phyloP scores from a whole-genome alignment of 2,329 filamentous ascomycete species.

The Fusarium incarnatum region DNA sequence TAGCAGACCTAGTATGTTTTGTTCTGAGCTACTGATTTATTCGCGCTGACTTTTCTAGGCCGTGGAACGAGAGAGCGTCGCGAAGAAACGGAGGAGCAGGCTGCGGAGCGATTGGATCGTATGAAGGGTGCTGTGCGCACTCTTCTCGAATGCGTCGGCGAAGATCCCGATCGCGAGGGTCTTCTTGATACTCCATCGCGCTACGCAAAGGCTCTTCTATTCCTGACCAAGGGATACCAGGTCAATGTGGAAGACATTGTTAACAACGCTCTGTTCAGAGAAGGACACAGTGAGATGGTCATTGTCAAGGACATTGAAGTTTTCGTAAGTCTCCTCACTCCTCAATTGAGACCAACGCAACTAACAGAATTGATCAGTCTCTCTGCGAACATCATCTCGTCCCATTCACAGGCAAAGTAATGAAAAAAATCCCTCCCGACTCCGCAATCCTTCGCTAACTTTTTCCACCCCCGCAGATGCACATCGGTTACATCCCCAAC shows the following conservation, averaged over 20 bases:
- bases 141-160: constrained; percentile 75
- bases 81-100: constrained; percentile 62
- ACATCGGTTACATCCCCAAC: constrained; percentile 96
- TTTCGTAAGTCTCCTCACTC: constrained; percentile 51
- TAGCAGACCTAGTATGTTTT: constrained; percentile 65
- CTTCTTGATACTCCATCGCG: constrained; percentile 78
- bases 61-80: constrained; percentile 72
- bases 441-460: constrained; percentile 14
- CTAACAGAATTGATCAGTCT: constrained; percentile 60
- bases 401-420: constrained; percentile 92
- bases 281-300: constrained; percentile 96
- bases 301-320: constrained; percentile 98
- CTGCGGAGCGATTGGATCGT: constrained; percentile 64
- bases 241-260: constrained; percentile 92
- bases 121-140: constrained; percentile 73
- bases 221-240: constrained; percentile 97
- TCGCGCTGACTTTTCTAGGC: constrained; percentile 54
- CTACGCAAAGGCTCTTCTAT: constrained; percentile 95
- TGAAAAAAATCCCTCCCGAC: constrained; percentile 15
- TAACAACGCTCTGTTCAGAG: constrained; percentile 93
- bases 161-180: constrained; percentile 74
- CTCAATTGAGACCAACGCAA: neutral
- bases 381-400: constrained; percentile 98
- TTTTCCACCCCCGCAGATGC: constrained; percentile 73
- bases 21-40: neutral